phyloP scores from a whole-genome alignment of 2,329 filamentous ascomycete genomes.

The Diaporthe vaccinii region DNA sequence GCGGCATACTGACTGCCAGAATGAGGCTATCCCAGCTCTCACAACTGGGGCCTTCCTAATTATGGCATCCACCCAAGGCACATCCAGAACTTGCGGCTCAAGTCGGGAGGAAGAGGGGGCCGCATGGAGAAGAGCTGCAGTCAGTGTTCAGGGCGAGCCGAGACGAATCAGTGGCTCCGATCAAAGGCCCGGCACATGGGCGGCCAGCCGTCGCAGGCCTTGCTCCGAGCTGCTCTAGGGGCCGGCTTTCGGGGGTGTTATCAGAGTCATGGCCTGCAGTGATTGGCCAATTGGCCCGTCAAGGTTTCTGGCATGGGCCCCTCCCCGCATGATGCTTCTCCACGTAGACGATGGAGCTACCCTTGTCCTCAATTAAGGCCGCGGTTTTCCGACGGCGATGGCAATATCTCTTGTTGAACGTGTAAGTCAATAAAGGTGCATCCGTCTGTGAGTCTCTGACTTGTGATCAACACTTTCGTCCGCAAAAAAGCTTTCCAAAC shows the following conservation, averaged over 20 bases:
- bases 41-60: neutral
- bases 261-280: slow-evolving; percentile 21
- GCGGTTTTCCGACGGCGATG: slow-evolving; percentile 29
- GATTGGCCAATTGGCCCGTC: slow-evolving; percentile 34
- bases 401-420: slow-evolving; percentile 15
- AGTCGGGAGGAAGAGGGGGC: slow-evolving; percentile 19
- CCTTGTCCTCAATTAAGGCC: slow-evolving; percentile 34
- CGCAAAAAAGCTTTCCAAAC: neutral
- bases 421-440: slow-evolving; percentile 25
- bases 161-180: slow-evolving; percentile 32
- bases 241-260: slow-evolving; percentile 30
- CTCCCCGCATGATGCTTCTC: slow-evolving; percentile 35
- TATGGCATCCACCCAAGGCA: slow-evolving; percentile 13
- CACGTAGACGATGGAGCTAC: slow-evolving; percentile 26
- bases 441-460: neutral
- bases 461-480: neutral
- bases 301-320: neutral
- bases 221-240: slow-evolving; percentile 6
- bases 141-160: neutral
- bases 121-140: neutral
- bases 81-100: slow-evolving; percentile 25
- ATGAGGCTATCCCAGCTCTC: neutral
- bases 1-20: neutral
- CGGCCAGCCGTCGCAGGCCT: neutral
- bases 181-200: slow-evolving; percentile 27